Evolutionary conservation across 768 basidiomycete genomes (phyloP).

Genomic region (Piloderma croceum): DNA sequence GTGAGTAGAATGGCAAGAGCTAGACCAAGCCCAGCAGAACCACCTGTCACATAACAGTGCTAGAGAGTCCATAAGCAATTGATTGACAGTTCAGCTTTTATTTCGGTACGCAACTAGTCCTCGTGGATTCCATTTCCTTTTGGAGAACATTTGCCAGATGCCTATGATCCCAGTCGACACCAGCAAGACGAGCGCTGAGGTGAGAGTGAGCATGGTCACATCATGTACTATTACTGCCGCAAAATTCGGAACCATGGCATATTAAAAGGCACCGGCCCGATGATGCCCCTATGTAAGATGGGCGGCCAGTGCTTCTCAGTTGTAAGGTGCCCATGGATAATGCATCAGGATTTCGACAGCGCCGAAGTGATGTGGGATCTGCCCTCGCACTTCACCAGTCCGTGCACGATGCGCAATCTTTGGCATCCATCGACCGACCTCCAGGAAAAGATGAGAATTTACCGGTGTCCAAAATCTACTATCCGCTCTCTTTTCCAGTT

Average conservation of each 20-base stretch:
- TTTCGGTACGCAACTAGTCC: constrained; percentile 35
- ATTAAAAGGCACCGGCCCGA: too few species aligned
- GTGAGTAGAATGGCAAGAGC: constrained; percentile 64
- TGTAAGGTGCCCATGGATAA: too few species aligned
- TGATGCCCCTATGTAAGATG: too few species aligned
- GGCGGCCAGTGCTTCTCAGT: too few species aligned
- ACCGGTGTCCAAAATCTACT: constrained; percentile 33
- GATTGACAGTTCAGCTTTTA: neutral
- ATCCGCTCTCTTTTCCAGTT: constrained; percentile 57
- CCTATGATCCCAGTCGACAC: too few species aligned
- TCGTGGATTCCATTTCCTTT: constrained; percentile 44
- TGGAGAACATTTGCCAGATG: constrained; percentile 3
- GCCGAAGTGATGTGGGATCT: constrained; percentile 25
- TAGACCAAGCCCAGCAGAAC: constrained; percentile 75
- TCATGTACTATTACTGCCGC: too few species aligned
- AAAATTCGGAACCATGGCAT: too few species aligned
- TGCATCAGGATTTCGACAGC: constrained; percentile 3
- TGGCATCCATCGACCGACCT: constrained; percentile 38
- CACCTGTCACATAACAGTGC: constrained; percentile 87
- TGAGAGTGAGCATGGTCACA: too few species aligned
- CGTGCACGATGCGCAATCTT: constrained; percentile 30
- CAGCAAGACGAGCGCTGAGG: too few species aligned
- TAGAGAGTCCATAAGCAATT: constrained; percentile 22
- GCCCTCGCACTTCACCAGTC: constrained; percentile 30
- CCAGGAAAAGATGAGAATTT: constrained; percentile 28